phyloP scores from a whole-genome alignment of 805 yeast genomes.

The Saturnispora bothae region DNA sequence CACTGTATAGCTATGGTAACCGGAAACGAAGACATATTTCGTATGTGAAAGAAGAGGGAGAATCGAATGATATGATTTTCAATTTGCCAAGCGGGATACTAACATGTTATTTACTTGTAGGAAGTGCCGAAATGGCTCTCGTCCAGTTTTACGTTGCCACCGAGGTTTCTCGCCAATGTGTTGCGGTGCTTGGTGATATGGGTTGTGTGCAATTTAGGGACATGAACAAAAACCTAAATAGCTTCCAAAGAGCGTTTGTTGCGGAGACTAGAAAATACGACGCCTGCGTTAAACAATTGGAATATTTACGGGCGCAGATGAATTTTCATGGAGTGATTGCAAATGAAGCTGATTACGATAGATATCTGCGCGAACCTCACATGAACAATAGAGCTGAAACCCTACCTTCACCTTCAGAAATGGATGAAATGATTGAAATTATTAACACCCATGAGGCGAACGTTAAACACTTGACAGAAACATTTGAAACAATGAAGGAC shows the following conservation, averaged over 20 bases:
- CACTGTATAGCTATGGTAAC: not conserved
- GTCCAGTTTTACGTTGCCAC: conserved; percentile 86
- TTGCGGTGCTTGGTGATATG: conserved; percentile 77
- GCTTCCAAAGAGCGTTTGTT: conserved; percentile 87
- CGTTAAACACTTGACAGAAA: conserved; percentile 57
- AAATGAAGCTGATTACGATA: conserved; percentile 20
- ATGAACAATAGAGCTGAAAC: conserved; percentile 14
- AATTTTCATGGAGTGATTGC: conserved; percentile 35
- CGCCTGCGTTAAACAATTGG: conserved; percentile 77
- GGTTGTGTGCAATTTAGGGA: conserved; percentile 86
- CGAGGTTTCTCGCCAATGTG: conserved; percentile 79
- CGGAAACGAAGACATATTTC: not conserved
- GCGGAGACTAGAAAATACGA: conserved; percentile 77
- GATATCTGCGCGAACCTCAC: conserved; percentile 16
- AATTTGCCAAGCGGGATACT: conserved; percentile 1
- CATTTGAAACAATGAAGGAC: conserved; percentile 49
- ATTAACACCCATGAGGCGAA: conserved; percentile 61
- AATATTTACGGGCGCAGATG: conserved; percentile 42
- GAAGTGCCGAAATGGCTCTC: conserved; percentile 96
- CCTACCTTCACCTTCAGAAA: conserved; percentile 50
- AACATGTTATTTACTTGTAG: conserved; percentile 15
- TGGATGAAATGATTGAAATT: conserved; percentile 58
- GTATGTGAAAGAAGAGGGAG: conserved; percentile 1
- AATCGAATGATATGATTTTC: too few species aligned
- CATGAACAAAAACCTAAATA: conserved; percentile 65